phyloP scores from a whole-genome alignment of 176 grass and related monocot species.

The Puya raimondii region DNA sequence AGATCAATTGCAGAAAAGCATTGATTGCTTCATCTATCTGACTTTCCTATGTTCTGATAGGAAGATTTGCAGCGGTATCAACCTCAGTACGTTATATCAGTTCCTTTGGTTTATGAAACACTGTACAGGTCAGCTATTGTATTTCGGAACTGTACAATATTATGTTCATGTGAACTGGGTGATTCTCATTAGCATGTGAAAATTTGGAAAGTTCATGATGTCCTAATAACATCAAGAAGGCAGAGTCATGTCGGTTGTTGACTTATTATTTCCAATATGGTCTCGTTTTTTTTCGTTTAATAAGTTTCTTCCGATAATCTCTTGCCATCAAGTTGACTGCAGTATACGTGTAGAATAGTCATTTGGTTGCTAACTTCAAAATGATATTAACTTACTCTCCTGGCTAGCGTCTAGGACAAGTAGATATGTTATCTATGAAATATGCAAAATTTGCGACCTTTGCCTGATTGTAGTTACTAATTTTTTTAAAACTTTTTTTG shows the following conservation, averaged over 20 bases:
- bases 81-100: conserved; percentile 79
- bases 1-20: conserved; percentile 24
- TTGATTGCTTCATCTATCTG: conserved; percentile 33
- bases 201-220: background rate
- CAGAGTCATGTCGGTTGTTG: too few relatives aligned
- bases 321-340: conserved; percentile 1
- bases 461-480: too few relatives aligned
- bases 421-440: too few relatives aligned
- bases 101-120: conserved; percentile 92
- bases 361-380: too few relatives aligned
- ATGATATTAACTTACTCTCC: too few relatives aligned
- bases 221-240: too few relatives aligned
- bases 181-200: background rate
- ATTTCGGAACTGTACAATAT: background rate
- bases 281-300: background rate
- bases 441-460: too few relatives aligned
- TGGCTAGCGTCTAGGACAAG: too few relatives aligned
- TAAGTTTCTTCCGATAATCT: background rate
- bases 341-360: background rate
- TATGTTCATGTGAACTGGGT: background rate
- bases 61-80: conserved; percentile 86
- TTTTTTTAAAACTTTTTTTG: background rate
- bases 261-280: too few relatives aligned
- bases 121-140: conserved; percentile 61
- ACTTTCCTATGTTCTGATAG: conserved; percentile 53